Evolutionary conservation across 1,139 yeast genomes (phyloP), one percentile per base, ranked within the genome.

Genomic region (Trichomonascaceae sp.): DNA sequence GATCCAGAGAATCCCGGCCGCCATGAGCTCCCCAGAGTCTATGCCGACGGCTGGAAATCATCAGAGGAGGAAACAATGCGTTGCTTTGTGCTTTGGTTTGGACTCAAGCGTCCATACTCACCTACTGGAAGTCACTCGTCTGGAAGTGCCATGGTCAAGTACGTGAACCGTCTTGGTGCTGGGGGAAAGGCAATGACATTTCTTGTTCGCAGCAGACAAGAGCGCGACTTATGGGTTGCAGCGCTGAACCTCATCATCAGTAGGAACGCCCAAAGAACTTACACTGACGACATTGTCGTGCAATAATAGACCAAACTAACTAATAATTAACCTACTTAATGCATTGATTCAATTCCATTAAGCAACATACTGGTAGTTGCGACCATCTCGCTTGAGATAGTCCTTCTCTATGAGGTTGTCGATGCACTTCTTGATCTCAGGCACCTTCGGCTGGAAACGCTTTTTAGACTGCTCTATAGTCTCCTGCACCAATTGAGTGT

Each of bases 321-420:
- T 26, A 16, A 16, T 33, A 17, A 13, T 26, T 33, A 16, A 27
- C 22, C 17, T 4, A 11, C 9, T 29, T 32, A 26, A 34, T 26
- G 14, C 13, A 14, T 13, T 14, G 15, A 17, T 31, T 31, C n/a
- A 22, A 27, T 27, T 22, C 28, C 18, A 9, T 43, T 57, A 75
- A 25, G 94, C 92, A 44, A 85, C 62, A 54, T 89, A 89, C 47
- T 78, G 78, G 52, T 84, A 85, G 34, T 76, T 68, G 50, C 76
- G 80, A 38, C 73, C 76, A 38, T 77, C 89, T 56, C 98, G 75
- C 47, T 74, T 75, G 43, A 89, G 61, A 53, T 84, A 89, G 50
- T 82, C 93, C 56, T 77, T 76, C 44, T 87, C 96, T 37, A 89
- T 79, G 56, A 89, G 69, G 32, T 69, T 71, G 51, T 84, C 95